These are phyloP conservation scores for Pestalotiopsis sp. DNA, from an alignment of 2,329 filamentous ascomycete genomes.

Conservation along the genomic window DNA sequence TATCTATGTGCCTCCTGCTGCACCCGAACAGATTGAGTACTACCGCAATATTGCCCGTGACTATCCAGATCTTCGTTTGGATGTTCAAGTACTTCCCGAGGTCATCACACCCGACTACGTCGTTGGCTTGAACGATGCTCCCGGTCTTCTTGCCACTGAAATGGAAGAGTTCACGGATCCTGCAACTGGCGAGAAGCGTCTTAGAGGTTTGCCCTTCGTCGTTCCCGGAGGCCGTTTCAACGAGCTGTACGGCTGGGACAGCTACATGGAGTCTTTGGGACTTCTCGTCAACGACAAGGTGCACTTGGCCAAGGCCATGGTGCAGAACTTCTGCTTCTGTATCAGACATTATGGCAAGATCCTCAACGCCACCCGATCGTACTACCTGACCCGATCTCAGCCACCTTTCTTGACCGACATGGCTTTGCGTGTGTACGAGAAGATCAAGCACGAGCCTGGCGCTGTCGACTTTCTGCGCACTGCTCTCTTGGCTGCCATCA, in stretches of 20 bases:
- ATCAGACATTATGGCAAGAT: slow-evolving; percentile 99
- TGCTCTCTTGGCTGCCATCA: slow-evolving; percentile 88
- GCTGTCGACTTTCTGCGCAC: slow-evolving; percentile 79
- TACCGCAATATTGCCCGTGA: slow-evolving; percentile 80
- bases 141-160: slow-evolving; percentile 85
- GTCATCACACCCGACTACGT: slow-evolving; percentile 82
- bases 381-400: slow-evolving; percentile 93
- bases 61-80: slow-evolving; percentile 81
- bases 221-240: slow-evolving; percentile 98
- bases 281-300: slow-evolving; percentile 83
- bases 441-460: slow-evolving; percentile 83
- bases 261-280: slow-evolving; percentile 96
- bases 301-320: slow-evolving; percentile 91
- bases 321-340: slow-evolving; percentile 95
- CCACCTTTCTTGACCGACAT: slow-evolving; percentile 98
- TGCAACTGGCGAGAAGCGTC: slow-evolving; percentile 67
- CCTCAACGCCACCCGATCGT: slow-evolving; percentile 92
- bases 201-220: slow-evolving; percentile 89
- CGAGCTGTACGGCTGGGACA: slow-evolving; percentile 98
- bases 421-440: slow-evolving; percentile 90
- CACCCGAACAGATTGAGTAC: slow-evolving; percentile 86
- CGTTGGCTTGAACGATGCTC: slow-evolving; percentile 81
- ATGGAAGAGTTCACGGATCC: slow-evolving; percentile 78
- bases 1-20: slow-evolving; percentile 86
- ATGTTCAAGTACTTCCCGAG: slow-evolving; percentile 79